Percentiles rank a stretch among this genome's conserved stretches.
These are phyloP conservation scores for Wickerhamomyces xylosicus DNA, from an alignment of 805 yeast species.

Conservation along the genomic window DNA sequence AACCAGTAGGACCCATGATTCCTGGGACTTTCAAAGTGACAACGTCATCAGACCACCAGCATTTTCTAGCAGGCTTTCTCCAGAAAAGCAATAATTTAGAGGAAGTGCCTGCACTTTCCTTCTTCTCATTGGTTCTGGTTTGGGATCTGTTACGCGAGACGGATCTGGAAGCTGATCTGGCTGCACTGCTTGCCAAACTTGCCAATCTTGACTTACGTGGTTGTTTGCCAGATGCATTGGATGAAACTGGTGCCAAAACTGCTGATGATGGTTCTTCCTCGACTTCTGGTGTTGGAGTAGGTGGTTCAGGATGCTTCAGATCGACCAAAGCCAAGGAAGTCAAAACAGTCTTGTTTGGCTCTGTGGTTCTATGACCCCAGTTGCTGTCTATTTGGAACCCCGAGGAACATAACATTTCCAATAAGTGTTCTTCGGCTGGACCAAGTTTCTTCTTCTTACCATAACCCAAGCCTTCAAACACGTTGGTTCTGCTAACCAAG, in stretches of 20 bases:
- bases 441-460: conserved; percentile 46
- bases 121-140: conserved; percentile 19
- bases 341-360: conserved; percentile 80
- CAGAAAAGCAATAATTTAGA: conserved; percentile 80
- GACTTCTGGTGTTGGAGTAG: conserved; percentile 7
- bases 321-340: conserved; percentile 72
- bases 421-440: conserved; percentile 88
- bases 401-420: conserved; percentile 89
- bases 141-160: conserved; percentile 36
- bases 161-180: conserved; percentile 49
- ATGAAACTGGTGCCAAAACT: conserved; percentile 30
- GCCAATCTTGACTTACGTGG: conserved; percentile 49
- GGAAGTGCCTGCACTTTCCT: conserved; percentile 27
- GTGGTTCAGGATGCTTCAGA: conserved; percentile 26
- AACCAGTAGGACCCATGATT: conserved; percentile 20
- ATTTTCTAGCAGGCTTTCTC: conserved; percentile 97
- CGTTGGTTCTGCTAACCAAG: conserved; percentile 42
- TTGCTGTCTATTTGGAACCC: conserved; percentile 58
- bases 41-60: conserved; percentile 87
- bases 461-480: conserved; percentile 77
- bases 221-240: conserved; percentile 21
- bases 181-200: conserved; percentile 43
- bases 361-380: conserved; percentile 90
- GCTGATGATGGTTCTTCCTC: conserved; percentile 23
- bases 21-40: conserved; percentile 32